A percentile compares a stretch with the other conserved stretches of the same genome.
These are phyloP conservation scores for Fusarium kyushuense DNA, from an alignment of 2,329 filamentous ascomycete species.

Conservation along the genomic window DNA sequence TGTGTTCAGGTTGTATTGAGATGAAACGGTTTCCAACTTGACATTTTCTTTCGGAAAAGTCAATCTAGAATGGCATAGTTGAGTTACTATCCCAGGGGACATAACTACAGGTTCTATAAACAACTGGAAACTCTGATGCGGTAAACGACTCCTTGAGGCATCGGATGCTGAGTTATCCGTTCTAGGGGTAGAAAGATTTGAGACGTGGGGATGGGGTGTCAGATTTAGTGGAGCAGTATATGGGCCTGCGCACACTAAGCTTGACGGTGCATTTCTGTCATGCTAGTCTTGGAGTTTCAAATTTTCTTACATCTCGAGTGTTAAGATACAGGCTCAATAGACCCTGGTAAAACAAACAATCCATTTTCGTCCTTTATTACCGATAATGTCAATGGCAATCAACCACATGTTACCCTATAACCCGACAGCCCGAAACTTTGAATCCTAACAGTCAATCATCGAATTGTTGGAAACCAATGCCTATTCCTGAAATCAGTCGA, in stretches of 20 bases:
- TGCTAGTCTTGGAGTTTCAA: background rate
- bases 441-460: background rate
- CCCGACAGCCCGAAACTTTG: too few relatives aligned
- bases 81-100: background rate
- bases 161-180: slow-evolving; percentile 3
- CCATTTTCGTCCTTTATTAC: background rate
- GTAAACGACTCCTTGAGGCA: slow-evolving; percentile 6
- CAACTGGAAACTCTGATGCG: background rate
- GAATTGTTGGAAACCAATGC: background rate
- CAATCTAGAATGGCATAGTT: background rate
- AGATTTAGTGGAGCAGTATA: background rate
- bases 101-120: background rate
- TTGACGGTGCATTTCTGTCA: background rate
- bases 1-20: background rate
- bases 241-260: fast-evolving
- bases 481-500: background rate
- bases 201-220: background rate
- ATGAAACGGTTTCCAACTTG: background rate
- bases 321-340: slow-evolving; percentile 7
- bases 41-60: background rate
- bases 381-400: background rate
- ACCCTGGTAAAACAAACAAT: slow-evolving; percentile 5
- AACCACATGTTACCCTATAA: background rate
- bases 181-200: background rate
- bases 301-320: slow-evolving; percentile 3